Evolutionary conservation across 768 basidiomycete species (phyloP).

Genomic region (Baorangia bicolor): DNA sequence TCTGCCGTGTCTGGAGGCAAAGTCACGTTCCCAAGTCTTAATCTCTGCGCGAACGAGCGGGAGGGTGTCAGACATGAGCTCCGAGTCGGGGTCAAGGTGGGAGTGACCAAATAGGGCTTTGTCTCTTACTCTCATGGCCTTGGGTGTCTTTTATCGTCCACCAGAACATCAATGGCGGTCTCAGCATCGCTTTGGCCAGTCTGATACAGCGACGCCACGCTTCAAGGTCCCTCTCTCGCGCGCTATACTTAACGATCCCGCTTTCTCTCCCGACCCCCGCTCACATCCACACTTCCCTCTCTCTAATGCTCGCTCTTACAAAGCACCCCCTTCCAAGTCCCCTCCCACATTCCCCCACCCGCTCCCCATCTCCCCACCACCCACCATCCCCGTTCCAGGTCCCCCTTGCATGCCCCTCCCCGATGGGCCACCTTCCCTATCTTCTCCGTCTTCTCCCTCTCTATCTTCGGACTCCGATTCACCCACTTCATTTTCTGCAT

Average conservation of each 20-base stretch:
- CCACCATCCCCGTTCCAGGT: not conserved
- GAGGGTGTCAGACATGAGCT: conserved; percentile 15
- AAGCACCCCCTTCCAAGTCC: conserved; percentile 21
- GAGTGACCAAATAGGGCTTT: not conserved
- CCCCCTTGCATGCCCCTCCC: no score
- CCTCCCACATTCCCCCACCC: not conserved
- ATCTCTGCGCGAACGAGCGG: conserved; percentile 59
- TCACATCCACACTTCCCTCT: conserved; percentile 43
- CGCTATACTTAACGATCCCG: conserved; percentile 49
- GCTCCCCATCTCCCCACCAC: not conserved
- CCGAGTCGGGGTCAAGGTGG: not conserved
- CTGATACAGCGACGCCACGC: not conserved
- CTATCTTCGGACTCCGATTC: not conserved
- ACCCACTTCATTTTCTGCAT: not conserved
- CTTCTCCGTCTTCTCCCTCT: conserved; percentile 3
- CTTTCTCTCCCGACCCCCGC: conserved; percentile 57
- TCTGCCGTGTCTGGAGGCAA: conserved; percentile 52
- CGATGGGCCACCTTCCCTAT: not conserved
- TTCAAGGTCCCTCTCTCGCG: not conserved
- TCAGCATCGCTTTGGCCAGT: not conserved
- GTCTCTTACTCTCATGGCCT: not conserved
- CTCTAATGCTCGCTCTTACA: conserved; percentile 17
- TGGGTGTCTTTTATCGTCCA: no score
- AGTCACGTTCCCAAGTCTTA: conserved; percentile 75
- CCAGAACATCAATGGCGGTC: no score